phyloP scores from a whole-genome alignment of 1,139 yeast species.

The Meyerozyma smithsonii region DNA sequence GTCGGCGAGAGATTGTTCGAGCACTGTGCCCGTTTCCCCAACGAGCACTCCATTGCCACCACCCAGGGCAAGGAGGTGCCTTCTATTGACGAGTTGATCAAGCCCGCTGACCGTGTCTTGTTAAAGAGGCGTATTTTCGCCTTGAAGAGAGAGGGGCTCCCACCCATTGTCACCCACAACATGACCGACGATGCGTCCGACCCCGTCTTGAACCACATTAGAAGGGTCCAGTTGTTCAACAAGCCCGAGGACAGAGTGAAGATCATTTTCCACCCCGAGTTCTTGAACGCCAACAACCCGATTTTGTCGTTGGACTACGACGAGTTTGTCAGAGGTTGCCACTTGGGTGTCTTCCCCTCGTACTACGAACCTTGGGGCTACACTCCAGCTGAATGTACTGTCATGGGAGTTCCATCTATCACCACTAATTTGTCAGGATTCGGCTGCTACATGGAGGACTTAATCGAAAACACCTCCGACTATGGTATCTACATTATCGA shows the following conservation, averaged over 20 bases:
- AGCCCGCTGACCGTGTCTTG: conserved; percentile 83
- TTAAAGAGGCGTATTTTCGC: conserved; percentile 93
- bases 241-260: conserved; percentile 88
- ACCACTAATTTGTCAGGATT: conserved; percentile 95
- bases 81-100: conserved; percentile 71
- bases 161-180: conserved; percentile 97
- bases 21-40: conserved; percentile 81
- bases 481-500: conserved; percentile 97
- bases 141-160: conserved; percentile 78
- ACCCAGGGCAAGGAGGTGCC: conserved; percentile 54
- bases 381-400: conserved; percentile 99
- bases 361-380: conserved; percentile 99
- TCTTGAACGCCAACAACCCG: conserved; percentile 91
- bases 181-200: conserved; percentile 90
- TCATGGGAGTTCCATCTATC: conserved; percentile 98
- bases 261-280: conserved; percentile 96
- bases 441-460: conserved; percentile 98
- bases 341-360: conserved; percentile 96
- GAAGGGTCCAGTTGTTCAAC: conserved; percentile 88
- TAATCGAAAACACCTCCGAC: conserved; percentile 90
- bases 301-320: conserved; percentile 91
- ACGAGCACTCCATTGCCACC: conserved; percentile 50
- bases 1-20: conserved; percentile 88
- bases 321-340: conserved; percentile 97
- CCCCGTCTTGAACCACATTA: conserved; percentile 87